A percentile compares a stretch with the other conserved stretches of the same genome.
These are phyloP conservation scores for Trichoderma aggressivum DNA, from an alignment of 2,329 filamentous ascomycete species.

Conservation along the genomic window DNA sequence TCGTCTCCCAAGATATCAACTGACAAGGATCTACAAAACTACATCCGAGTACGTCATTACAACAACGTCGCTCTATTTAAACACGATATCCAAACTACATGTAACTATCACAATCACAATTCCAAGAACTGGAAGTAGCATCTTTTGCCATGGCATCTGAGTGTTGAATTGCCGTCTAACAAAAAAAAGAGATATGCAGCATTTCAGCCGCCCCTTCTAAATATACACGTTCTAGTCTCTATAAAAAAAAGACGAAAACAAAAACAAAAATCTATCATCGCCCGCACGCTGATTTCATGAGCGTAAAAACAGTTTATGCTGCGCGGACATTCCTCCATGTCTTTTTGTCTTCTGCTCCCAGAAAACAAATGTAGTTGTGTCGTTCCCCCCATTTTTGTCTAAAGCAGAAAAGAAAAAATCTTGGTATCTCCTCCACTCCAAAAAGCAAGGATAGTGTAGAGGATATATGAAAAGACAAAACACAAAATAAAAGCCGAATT, in stretches of 20 bases:
- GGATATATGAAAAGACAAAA: not conserved
- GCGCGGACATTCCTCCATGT: not conserved
- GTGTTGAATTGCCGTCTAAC: not conserved
- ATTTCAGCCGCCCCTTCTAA: not conserved
- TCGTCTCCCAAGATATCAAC: not conserved
- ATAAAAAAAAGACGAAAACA: not conserved
- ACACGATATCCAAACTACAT: not conserved
- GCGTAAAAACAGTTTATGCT: not conserved
- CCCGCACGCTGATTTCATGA: constrained; percentile 9
- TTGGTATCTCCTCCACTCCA: not conserved
- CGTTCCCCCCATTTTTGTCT: not conserved
- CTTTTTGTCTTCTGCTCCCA: not conserved
- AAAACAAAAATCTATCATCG: not conserved
- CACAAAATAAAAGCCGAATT: not conserved
- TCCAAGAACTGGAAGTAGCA: not conserved
- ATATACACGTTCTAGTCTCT: constrained; percentile 12
- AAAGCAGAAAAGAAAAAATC: not conserved
- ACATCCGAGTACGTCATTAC: not conserved
- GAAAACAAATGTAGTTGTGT: not conserved
- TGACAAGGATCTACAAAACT: not conserved
- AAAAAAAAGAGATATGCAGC: not conserved
- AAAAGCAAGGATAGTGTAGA: not conserved
- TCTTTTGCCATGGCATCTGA: not conserved
- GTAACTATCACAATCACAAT: not conserved
- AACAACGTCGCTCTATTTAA: not conserved